A percentile compares a stretch with the other conserved stretches of the same genome.
Conservation (phyloP, 768 basidiomycete genomes). For the Rhizopogon vesiculosus region DNA sequence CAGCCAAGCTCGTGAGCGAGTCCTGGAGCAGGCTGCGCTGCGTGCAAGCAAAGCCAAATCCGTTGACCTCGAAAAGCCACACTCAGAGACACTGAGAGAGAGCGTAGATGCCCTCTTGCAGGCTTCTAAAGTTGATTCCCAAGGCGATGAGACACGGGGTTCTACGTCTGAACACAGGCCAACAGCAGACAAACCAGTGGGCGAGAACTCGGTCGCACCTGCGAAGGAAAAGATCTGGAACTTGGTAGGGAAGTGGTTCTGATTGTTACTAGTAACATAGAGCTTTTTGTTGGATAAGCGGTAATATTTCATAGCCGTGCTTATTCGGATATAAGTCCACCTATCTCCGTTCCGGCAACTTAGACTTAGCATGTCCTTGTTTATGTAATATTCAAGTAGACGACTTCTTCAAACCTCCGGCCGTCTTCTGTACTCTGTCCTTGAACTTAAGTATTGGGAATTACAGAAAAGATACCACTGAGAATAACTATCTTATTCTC, state of each 20-base stretch:
- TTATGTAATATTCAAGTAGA: no score
- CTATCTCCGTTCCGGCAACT: no score
- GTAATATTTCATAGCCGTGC: background rate
- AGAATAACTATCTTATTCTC: background rate
- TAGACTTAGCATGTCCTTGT: no score
- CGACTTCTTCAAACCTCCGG: no score
- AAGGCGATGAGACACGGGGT: background rate
- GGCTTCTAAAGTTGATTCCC: background rate
- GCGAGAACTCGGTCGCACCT: background rate
- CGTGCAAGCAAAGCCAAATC: background rate
- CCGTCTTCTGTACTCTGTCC: background rate
- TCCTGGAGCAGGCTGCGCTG: background rate
- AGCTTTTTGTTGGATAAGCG: background rate
- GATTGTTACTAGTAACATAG: background rate
- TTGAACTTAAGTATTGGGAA: background rate
- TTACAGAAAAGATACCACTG: background rate
- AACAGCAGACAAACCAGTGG: background rate
- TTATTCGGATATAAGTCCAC: no score
- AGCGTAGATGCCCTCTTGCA: conserved; percentile 16
- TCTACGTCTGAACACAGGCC: background rate
- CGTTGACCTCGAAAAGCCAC: background rate
- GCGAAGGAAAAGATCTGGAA: conserved; percentile 4
- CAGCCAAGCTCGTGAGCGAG: conserved; percentile 2
- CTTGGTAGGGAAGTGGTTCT: conserved; percentile 4
- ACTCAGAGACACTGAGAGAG: conserved; percentile 16